phyloP scores from a whole-genome alignment of 2,329 filamentous ascomycete species.

The Fusarium multiceps region DNA sequence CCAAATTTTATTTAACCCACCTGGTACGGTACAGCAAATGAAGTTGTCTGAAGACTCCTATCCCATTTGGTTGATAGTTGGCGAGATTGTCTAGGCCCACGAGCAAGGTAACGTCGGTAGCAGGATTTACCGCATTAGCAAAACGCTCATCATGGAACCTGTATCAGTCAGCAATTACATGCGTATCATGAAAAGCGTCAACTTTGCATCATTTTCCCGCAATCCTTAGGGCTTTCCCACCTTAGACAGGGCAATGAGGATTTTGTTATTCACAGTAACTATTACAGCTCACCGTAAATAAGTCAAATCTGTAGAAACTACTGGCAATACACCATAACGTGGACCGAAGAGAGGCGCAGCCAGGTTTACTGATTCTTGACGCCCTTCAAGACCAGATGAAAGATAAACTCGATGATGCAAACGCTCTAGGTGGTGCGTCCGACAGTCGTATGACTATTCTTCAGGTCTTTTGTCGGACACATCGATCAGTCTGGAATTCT shows the following conservation, averaged over 20 bases:
- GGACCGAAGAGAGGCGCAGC: too few relatives aligned
- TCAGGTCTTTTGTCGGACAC: background rate
- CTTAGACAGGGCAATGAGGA: too few relatives aligned
- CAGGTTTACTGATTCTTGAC: too few relatives aligned
- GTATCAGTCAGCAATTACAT: background rate
- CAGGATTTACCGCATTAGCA: background rate
- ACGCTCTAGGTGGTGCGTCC: constrained; percentile 1
- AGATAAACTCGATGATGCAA: background rate
- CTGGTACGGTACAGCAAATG: background rate
- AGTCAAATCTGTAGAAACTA: too few relatives aligned
- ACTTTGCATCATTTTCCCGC: too few relatives aligned
- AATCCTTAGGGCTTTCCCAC: too few relatives aligned
- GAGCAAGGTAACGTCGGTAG: background rate
- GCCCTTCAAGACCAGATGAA: too few relatives aligned
- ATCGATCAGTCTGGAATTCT: background rate
- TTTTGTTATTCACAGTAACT: too few relatives aligned
- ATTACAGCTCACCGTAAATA: too few relatives aligned
- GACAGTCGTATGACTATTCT: background rate
- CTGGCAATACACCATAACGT: too few relatives aligned
- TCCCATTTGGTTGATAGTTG: background rate
- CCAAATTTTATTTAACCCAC: fast-evolving
- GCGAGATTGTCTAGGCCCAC: background rate
- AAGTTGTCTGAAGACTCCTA: background rate
- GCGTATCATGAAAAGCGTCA: too few relatives aligned
- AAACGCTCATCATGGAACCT: background rate